Base-by-base conservation (phyloP, 2,329 filamentous ascomycete genomes). In the Monosporascus sp. region DNA sequence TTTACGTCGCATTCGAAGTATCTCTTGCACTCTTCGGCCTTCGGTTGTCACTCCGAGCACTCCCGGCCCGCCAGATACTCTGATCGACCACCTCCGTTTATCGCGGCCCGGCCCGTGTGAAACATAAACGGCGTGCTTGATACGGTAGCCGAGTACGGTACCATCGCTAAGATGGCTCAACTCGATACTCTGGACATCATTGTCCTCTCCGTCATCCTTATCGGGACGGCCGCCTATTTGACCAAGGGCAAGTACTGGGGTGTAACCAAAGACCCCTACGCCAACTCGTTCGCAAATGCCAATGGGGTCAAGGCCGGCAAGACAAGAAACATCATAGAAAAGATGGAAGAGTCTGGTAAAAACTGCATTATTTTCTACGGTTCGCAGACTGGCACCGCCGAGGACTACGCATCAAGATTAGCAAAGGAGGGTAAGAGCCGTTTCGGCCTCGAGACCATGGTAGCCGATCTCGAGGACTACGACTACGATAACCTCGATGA, bases 291-390 rank as follows among this genome's bases (percentile, higher is more conserved):
- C 64, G 79, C 86, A 64, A 85, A 83, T 69, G 82, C 83, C 67
- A 84, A 82, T 72, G 83, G 81, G 60, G 79, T 80, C 59, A 95
- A 90, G 75, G 80, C 88, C 9, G 90, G 87, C 63, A 92, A 91
- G 77, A 93, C 92, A 56, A 82, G 94, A 63, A 92, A 97, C 72
- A 92, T 99, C 59, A 70, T 97, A 56, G 89, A 97, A 79, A 96
- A 96, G 77, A 88, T 99, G 86, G 89, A 97, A 22, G 91, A 97
- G 77, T 86, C 85, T 11, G 87, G 86, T 72, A 99, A 97, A 78
- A 97, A 99, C 77, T 97, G 93, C 72, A 87, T 99, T 60, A 88
- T 99, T 66, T 97, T 99, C 79, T 99, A 97, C 70, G 94, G 94
- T 62, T 99, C 94, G 35, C 94, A 99, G 76, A 99, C 94, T 20